Evolutionary conservation across 1,139 yeast genomes (phyloP).

Genomic region (Hyphopichia buzzinii): DNA sequence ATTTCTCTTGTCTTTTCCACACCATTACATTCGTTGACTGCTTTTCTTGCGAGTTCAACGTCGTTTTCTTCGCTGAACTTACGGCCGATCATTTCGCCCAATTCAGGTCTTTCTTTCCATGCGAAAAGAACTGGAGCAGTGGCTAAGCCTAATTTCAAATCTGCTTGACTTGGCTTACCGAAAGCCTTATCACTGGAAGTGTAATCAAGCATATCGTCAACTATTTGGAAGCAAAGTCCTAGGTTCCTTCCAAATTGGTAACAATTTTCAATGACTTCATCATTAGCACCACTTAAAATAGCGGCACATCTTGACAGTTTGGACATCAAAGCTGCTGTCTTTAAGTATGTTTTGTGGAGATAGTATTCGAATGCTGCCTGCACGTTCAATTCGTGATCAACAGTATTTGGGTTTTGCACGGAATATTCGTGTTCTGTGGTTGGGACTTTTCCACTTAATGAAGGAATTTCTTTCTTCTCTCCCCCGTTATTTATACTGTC

Average conservation of each 20-base stretch:
- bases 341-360: slow-evolving; percentile 88
- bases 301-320: slow-evolving; percentile 94
- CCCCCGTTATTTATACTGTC: slow-evolving; percentile 48
- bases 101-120: slow-evolving; percentile 82
- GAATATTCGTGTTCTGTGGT: slow-evolving; percentile 59
- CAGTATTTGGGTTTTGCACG: slow-evolving; percentile 33
- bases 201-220: slow-evolving; percentile 94
- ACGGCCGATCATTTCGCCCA: slow-evolving; percentile 80
- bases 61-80: slow-evolving; percentile 83
- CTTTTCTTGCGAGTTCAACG: slow-evolving; percentile 70
- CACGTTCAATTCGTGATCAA: slow-evolving; percentile 67
- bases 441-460: slow-evolving; percentile 65
- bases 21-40: slow-evolving; percentile 72
- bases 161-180: slow-evolving; percentile 97
- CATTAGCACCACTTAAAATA: slow-evolving; percentile 81
- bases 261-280: slow-evolving; percentile 72
- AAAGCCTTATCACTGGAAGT: slow-evolving; percentile 77
- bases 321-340: slow-evolving; percentile 95
- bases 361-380: slow-evolving; percentile 92
- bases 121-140: slow-evolving; percentile 97
- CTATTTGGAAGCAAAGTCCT: slow-evolving; percentile 93
- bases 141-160: slow-evolving; percentile 87
- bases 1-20: slow-evolving; percentile 71
- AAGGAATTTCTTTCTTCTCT: slow-evolving; percentile 51
- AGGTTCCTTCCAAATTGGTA: slow-evolving; percentile 90